Base-by-base conservation (phyloP, 148 eudicot genomes). In the Tetragonia tetragonoides region DNA sequence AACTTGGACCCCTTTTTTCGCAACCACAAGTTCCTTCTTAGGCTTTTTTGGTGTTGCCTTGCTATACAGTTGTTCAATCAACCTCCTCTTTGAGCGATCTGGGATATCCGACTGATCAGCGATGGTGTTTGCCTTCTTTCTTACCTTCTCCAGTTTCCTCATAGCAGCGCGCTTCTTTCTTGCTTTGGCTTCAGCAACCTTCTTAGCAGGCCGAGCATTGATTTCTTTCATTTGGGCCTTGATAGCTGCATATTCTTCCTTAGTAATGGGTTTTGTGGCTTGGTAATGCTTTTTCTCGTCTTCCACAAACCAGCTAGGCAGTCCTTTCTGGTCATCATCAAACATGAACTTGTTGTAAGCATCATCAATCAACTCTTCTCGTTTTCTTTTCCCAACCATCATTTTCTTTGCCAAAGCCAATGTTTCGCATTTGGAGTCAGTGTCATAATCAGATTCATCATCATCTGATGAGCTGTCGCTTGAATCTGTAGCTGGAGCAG, bases 1-100 rank as follows among this genome's bases (percentile, higher is more conserved):
- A 4, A 94, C 98, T 65, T 90, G 92, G 42, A 94, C 94, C 17
- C 98, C 98, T 72, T 94, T 94, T 81, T 94, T 94, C 5, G 98
- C 97, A 16, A 94, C 98, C 74, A 94, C 98, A 34, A 78, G 87
- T 77, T 94, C 97, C 83, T 84, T 94, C 82, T 91, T 82, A 0
- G 95, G 90, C 77, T 85, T 90, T 72, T 85, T 82, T 7, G 97
- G 90, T 2, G 88, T 68, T 1, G 93, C 92, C 86, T 94, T 92
- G 86, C 83, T 90, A 75, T 94, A 94, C 11, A 94, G 97, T 21
- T 81, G 82, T 14, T 90, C 93, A 39, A 94, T 92, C 95, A 94
- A 88, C 84, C 94, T 89, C 28, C 82, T 83, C 90, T 94, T 94
- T 0, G 98, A 92, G 6, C 92, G 90, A 65, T 94, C 98, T 3